Evolutionary conservation across 2,329 filamentous ascomycete genomes (phyloP), one percentile per base, ranked within the genome.

Genomic region (Shiraia sp.): DNA sequence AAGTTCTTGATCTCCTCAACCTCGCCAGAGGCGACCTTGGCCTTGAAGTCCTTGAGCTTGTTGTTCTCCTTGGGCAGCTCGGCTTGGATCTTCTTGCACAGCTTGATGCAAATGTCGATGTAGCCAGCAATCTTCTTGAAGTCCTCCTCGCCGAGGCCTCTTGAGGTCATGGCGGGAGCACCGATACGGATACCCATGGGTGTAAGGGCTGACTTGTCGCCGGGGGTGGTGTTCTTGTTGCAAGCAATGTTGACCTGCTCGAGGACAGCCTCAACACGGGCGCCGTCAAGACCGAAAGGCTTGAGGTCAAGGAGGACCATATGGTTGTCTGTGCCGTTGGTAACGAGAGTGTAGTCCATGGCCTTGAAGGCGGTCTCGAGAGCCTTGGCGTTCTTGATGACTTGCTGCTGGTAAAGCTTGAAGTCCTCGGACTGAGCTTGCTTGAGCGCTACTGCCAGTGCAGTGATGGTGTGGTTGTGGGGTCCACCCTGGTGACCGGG

Each of bases 21-120:
- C 66, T 86, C 81, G 53, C 90, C 91, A 57, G 79, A 76, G 44
- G 87, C 82, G 49, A 96, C 89, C 82, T 90, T 92, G 70, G 83
- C 85, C 81, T 92, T 95, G 87, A 99, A 97, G 80, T 99, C 93
- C 85, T 97, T 97, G 73, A 95, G 88, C 85, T 95, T 96, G 85
- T 97, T 99, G 66, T 89, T 90, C 74, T 93, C 88, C 84, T 96
- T 96, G 72, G 93, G 92, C 16, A 97, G 82, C 53, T 80, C 77
- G 45, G 70, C 79, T 79, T 97, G 93, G 61, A 95, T 79, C 67
- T 91, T 85, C 81, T 90, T 90, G 81, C 86, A 88, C 67, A 97
- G 81, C 78, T 88, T 88, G 80, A 97, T 88, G 72, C 84, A 81
- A 66, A 85, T 80, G 72, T 95, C 89, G 61, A 97, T 96, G 80